Conservation (phyloP, 805 yeast species). For the Starmerella roubikii region DNA sequence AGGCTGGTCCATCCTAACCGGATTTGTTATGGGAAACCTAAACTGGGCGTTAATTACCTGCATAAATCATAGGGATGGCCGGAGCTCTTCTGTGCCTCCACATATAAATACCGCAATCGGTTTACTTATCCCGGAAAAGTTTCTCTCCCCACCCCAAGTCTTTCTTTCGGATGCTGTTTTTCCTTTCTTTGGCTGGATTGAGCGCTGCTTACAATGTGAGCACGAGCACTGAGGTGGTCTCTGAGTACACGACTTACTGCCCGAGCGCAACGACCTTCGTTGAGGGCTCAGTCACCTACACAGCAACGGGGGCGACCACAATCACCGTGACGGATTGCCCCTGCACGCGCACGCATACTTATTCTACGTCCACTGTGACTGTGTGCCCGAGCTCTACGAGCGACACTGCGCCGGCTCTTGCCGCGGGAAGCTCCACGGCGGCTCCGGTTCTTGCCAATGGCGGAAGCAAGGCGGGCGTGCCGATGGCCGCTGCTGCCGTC, state of each 20-base stretch:
- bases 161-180: conserved; percentile 15
- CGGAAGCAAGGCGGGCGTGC: conserved; percentile 21
- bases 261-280: conserved; percentile 56
- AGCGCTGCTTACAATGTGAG: conserved; percentile 1
- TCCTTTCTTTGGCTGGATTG: conserved; percentile 8
- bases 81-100: no score
- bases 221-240: conserved; percentile 17
- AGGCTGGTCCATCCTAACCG: no score
- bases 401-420: background rate
- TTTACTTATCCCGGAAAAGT: background rate
- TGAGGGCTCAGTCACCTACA: conserved; percentile 55
- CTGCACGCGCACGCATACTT: conserved; percentile 39
- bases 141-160: background rate
- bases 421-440: conserved; percentile 3
- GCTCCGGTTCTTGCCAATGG: conserved; percentile 32
- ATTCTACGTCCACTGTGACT: conserved; percentile 18
- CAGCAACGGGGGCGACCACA: conserved; percentile 68
- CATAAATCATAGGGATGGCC: no score
- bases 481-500: conserved; percentile 21
- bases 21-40: no score
- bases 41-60: no score
- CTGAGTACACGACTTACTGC: conserved; percentile 32
- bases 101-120: no score
- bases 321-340: conserved; percentile 78
- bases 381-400: conserved; percentile 15